These are phyloP conservation scores for Xerocomus brunneocitrinus DNA, from an alignment of 768 basidiomycete genomes.

Conservation along the genomic window DNA sequence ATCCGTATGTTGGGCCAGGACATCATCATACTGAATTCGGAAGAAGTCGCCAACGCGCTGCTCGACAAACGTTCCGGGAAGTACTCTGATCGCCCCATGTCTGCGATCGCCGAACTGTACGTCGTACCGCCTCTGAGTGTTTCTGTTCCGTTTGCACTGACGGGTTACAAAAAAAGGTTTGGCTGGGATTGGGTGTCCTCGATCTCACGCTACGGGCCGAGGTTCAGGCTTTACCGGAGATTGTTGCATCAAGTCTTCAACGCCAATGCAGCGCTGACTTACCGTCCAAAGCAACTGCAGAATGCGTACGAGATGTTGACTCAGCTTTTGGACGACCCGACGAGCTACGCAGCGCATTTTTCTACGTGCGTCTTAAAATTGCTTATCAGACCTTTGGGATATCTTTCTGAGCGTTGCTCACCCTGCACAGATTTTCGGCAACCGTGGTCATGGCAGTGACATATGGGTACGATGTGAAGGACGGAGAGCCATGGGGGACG, in stretches of 20 bases:
- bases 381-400: neutral
- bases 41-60: slow-evolving; percentile 42
- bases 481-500: neutral
- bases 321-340: slow-evolving; percentile 7
- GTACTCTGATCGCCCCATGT: slow-evolving; percentile 36
- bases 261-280: slow-evolving; percentile 5
- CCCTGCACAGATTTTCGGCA: slow-evolving; percentile 2
- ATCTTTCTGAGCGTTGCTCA: neutral
- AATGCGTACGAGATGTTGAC: slow-evolving; percentile 10
- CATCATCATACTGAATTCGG: slow-evolving; percentile 47
- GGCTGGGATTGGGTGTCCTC: slow-evolving; percentile 14
- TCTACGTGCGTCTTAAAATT: slow-evolving; percentile 4
- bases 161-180: slow-evolving; percentile 10
- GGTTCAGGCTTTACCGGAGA: slow-evolving; percentile 20
- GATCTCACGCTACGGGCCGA: slow-evolving; percentile 18
- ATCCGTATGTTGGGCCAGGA: slow-evolving; percentile 37
- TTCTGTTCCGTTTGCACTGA: neutral
- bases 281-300: slow-evolving; percentile 14
- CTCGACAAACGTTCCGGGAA: slow-evolving; percentile 49
- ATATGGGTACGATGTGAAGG: slow-evolving; percentile 12
- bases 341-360: slow-evolving; percentile 6
- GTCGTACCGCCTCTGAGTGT: neutral
- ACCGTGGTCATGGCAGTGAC: slow-evolving; percentile 14
- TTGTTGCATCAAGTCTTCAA: slow-evolving; percentile 18
- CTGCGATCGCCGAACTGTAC: slow-evolving; percentile 3